phyloP scores from a whole-genome alignment of 2,329 filamentous ascomycete genomes.

The Huntiella savannae region DNA sequence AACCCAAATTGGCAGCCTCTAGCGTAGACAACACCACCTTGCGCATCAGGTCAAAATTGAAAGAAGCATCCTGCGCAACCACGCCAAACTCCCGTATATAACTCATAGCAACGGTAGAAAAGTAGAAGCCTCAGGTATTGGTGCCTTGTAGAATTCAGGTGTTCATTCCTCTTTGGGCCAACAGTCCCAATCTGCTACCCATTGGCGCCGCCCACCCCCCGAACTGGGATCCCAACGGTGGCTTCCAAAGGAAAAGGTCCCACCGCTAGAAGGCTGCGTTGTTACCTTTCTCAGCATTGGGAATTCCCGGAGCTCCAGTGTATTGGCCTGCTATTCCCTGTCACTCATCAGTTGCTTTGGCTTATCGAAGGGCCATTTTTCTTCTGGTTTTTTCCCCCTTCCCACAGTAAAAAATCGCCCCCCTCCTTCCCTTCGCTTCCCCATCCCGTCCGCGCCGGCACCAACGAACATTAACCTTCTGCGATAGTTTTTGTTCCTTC shows the following conservation, averaged over 20 bases:
- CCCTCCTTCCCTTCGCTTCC: conserved; percentile 2
- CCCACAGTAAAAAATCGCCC: not conserved
- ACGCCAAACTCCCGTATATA: too few relatives aligned
- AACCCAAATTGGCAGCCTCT: too few relatives aligned
- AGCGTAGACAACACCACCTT: too few relatives aligned
- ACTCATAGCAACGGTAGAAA: not conserved
- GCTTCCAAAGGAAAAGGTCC: too few relatives aligned
- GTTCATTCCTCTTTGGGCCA: not conserved
- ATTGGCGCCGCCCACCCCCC: too few relatives aligned
- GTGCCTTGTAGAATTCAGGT: not conserved
- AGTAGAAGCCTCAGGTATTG: conserved; percentile 2
- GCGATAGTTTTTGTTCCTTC: conserved; percentile 8
- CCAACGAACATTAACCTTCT: conserved; percentile 1
- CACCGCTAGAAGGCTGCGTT: too few relatives aligned
- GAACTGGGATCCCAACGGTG: too few relatives aligned
- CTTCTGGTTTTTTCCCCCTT: conserved; percentile 2
- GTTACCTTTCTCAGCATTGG: not conserved
- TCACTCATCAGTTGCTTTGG: not conserved
- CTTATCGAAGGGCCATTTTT: conserved; percentile 5
- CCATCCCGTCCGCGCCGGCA: not conserved
- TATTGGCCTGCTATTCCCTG: conserved; percentile 1
- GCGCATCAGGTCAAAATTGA: too few relatives aligned
- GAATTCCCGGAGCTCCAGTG: conserved; percentile 2
- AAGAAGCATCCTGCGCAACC: too few relatives aligned
- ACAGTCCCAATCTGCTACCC: not conserved